Evolutionary conservation across 345 rosid species (phyloP), one percentile per base, ranked within the genome.

Genomic region (Brassica cretica): DNA sequence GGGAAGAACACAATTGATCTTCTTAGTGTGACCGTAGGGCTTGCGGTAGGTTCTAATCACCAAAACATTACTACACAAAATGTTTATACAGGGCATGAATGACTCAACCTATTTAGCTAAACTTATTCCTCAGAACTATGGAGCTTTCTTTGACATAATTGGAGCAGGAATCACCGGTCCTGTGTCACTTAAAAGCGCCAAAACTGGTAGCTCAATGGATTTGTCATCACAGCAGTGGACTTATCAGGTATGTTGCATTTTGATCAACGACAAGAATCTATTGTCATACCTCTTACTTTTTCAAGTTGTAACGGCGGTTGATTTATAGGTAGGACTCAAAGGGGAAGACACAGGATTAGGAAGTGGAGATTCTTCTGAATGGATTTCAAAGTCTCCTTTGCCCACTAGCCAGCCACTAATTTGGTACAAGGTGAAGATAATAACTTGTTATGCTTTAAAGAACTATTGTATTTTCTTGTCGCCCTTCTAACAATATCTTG

Each of bases 81-180:
- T 60, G 68, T 66, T 65, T 29, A 25, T 58, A 64, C 3, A 44
- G 65, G 27, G 21, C 39, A 77, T 2, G 8, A 58, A 29, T 64
- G 24, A 71, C 68, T 66, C 24, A 49, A 66, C 64, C 21, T n/a
- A n/a, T 14, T 64, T 18, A 30, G 18, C 24, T 9, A 19, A 41
- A 41, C 35, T 51, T 78, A 15, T 73, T 10, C 66, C 49, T 14
- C 95, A 94, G 98, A 92, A 95, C 68, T 92, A 92, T 56, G 98
- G 99, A 82, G 89, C 98, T 37, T 92, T 92, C 76, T 95, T 73
- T 71, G 98, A 95, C 79, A 74, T 74, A 76, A 5, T 3, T 2
- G 96, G 96, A 29, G 99, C 99, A 1, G 99, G 99, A 74, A 79
- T 95, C 68, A 92, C 91, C 8, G 97, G 98, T 78, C 98, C 98